Base-by-base conservation (phyloP, 257 asterid genomes). In the Catharanthus roseus region DNA sequence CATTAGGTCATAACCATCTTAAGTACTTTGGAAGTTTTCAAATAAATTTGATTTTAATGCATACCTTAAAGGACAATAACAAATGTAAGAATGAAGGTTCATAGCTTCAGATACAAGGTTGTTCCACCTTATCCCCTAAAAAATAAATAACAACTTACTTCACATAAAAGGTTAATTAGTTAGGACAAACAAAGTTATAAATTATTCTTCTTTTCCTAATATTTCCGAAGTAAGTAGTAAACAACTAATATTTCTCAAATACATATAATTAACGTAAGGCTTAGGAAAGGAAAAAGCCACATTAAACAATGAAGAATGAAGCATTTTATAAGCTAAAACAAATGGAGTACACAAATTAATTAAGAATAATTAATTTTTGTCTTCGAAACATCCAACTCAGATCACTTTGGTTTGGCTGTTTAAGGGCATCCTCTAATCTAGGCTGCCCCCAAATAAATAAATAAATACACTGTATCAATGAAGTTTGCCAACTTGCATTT, bases 51-150 rank as follows among this genome's bases (percentile, higher is more conserved):
- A 58, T 56, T 26, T 4, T 16, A 56, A 56, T 36, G 13, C 26
- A 26, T 5, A 24, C 9, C 61, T 11, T 50, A 50, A 3, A 11
- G 24, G 49, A 10, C 47, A 50, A 19, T 13, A 19, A 49, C 42
- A 34, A 16, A 51, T 34, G 51, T 53, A 51, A 33, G 63, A 34
- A 34, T n/a, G 6, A n/a, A 33, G 62, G 44, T 33, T 68, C 44
- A 47, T 45, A 29, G 12, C 62, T n/a, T 10, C 16, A 62, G 16
- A 62, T 62, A 61, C 67, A 34, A 62, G 67, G 67, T 34, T n/a
- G n/a, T n/a, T n/a, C n/a, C n/a, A n/a, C n/a, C n/a, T n/a, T n/a
- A n/a, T n/a, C n/a, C n/a, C n/a, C n/a, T n/a, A n/a, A n/a, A n/a
- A 11, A 26, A 38, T 2, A 38, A 38, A 7, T 3, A 38, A 38